A percentile compares a stretch with the other conserved stretches of the same genome.
These are phyloP conservation scores for Cladosporium colombiae DNA, from an alignment of 2,329 filamentous ascomycete species.

Conservation along the genomic window DNA sequence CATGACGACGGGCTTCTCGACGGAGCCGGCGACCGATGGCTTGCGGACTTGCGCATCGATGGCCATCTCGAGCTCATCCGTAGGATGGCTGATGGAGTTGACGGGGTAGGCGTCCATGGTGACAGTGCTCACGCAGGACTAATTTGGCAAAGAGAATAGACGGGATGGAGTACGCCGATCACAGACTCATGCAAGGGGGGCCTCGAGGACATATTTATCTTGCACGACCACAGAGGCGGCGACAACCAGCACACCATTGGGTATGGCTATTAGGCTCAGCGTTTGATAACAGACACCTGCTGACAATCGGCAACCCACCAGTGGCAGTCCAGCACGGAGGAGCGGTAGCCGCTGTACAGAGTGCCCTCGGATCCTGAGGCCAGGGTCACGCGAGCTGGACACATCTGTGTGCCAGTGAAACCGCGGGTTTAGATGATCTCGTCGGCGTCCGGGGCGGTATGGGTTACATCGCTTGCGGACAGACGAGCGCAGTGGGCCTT, in stretches of 20 bases:
- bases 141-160: neutral
- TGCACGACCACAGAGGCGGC: neutral
- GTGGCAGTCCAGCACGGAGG: neutral
- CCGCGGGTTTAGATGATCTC: neutral
- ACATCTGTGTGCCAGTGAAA: neutral
- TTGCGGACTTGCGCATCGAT: constrained; percentile 17
- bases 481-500: neutral
- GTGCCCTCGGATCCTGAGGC: neutral
- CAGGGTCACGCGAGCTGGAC: constrained; percentile 7
- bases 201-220: neutral
- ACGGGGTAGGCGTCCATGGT: constrained; percentile 17
- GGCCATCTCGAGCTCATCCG: constrained; percentile 15
- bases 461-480: constrained; percentile 5
- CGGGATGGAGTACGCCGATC: neutral
- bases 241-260: neutral
- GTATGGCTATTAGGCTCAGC: neutral
- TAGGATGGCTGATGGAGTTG: constrained; percentile 11
- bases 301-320: neutral
- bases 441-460: neutral
- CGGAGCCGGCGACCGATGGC: neutral
- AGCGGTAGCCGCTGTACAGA: neutral
- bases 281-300: constrained; percentile 6
- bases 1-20: constrained; percentile 18
- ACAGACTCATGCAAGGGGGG: neutral
- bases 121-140: constrained; percentile 2